These are phyloP conservation scores for Colletotrichum incanum DNA, from an alignment of 2,329 filamentous ascomycete species.

Conservation along the genomic window DNA sequence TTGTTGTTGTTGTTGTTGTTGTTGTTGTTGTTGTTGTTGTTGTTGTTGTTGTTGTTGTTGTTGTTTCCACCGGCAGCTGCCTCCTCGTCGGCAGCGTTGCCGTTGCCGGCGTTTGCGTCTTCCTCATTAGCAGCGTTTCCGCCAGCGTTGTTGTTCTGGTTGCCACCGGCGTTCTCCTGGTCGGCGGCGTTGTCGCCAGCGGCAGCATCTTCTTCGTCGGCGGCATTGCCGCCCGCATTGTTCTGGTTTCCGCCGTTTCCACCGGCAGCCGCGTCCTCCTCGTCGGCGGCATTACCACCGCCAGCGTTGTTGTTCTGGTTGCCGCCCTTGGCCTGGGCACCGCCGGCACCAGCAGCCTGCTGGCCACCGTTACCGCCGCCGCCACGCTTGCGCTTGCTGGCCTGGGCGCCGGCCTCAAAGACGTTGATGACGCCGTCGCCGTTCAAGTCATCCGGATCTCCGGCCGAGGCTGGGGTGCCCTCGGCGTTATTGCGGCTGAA, in stretches of 20 bases:
- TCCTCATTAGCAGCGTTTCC: background rate
- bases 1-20: too few relatives aligned
- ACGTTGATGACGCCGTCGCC: constrained; percentile 36
- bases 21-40: background rate
- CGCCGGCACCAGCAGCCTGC: constrained; percentile 17
- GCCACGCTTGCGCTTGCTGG: constrained; percentile 19
- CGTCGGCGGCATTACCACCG: background rate
- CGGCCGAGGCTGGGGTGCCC: too few relatives aligned
- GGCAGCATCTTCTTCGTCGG: too few relatives aligned
- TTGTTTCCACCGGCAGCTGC: background rate
- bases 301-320: background rate
- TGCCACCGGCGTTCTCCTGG: background rate
- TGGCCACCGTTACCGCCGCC: background rate
- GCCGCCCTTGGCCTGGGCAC: constrained; percentile 6
- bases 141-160: background rate
- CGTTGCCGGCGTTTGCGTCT: background rate
- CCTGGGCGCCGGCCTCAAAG: constrained; percentile 35
- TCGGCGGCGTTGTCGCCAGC: background rate
- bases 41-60: background rate
- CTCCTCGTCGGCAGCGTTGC: background rate
- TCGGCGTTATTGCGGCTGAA: constrained; percentile 16
- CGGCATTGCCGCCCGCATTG: background rate
- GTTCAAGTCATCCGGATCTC: too few relatives aligned
- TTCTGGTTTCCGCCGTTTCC: background rate
- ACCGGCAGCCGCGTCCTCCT: constrained; percentile 1